Evolutionary conservation across 345 rosid genomes (phyloP), one percentile per base, ranked within the genome.

Genomic region (Moricandia arvensis): DNA sequence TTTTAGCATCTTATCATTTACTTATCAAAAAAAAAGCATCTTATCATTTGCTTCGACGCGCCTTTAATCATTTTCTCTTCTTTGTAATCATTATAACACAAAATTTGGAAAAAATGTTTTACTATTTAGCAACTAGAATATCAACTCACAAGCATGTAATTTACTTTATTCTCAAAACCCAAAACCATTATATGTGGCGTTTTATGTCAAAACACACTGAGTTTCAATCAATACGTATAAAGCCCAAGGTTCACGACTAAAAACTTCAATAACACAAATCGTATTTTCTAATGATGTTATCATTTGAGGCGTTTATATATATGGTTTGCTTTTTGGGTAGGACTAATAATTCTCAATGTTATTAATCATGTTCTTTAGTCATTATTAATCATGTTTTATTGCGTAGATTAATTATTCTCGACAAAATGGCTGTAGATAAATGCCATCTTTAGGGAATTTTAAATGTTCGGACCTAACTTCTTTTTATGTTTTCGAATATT

Each of bases 381-480:
- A n/a, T n/a, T n/a, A n/a, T n/a, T n/a, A n/a, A n/a, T n/a, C n/a
- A n/a, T n/a, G n/a, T n/a, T n/a, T n/a, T n/a, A 63, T 53, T 73
- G 63, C 5, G 17, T 74, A 66, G 67, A 72, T 66, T 75, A 54
- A 68, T 68, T 68, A 75, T 68, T 75, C 73, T 34, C 68, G 21
- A 60, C 73, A 75, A 69, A 61, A 35, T 68, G 26, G 74, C 54
- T 68, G 74, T 75, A 61, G 79, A 53, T 29, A 29, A 37, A 29
- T 26, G 58, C 3, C 29, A 75, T 60, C 68, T 68, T 68, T 49
- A 43, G 12, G 12, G 38, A 75, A 68, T 62, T 59, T 75, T 68
- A 68, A 31, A 68, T 27, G 74, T 69, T 69, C 68, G 74, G 79
- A 68, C 74, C 74, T 34, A 68, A 68, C 69, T 49, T 51, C 30